phyloP scores from a whole-genome alignment of 2,329 filamentous ascomycete species.

The Sporothrix curviconia region DNA sequence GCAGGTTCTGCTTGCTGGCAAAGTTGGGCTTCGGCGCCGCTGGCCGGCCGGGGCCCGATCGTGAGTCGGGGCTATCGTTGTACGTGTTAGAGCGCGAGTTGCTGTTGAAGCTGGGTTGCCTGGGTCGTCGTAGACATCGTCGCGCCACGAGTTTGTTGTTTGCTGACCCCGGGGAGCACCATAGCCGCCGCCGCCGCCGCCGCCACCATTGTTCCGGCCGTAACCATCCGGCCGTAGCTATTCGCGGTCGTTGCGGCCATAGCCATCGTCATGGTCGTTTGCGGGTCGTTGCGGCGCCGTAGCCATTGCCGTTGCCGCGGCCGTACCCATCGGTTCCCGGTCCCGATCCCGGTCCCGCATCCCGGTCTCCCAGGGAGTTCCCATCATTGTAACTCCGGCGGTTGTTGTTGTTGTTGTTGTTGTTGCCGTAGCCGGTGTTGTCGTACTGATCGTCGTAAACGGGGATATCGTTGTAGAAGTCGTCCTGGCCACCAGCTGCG shows the following conservation, averaged over 20 bases:
- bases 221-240: slow-evolving; percentile 47
- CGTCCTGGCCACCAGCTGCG: slow-evolving; percentile 36
- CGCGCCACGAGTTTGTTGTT: slow-evolving; percentile 50
- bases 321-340: slow-evolving; percentile 28
- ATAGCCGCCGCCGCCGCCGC: slow-evolving; percentile 45
- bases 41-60: slow-evolving; percentile 64
- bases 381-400: slow-evolving; percentile 43
- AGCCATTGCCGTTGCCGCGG: neutral
- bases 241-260: slow-evolving; percentile 37
- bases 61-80: slow-evolving; percentile 32
- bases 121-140: slow-evolving; percentile 64
- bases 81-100: slow-evolving; percentile 47
- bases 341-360: slow-evolving; percentile 27
- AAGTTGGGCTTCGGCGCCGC: slow-evolving; percentile 88
- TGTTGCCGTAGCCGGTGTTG: slow-evolving; percentile 65
- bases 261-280: slow-evolving; percentile 43
- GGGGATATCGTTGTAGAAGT: slow-evolving; percentile 90
- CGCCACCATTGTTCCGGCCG: slow-evolving; percentile 25
- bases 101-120: slow-evolving; percentile 26
- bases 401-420: slow-evolving; percentile 38
- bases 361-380: too few species aligned
- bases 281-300: neutral
- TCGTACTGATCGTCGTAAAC: slow-evolving; percentile 81
- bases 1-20: slow-evolving; percentile 46
- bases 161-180: slow-evolving; percentile 56